A percentile compares a stretch with the other conserved stretches of the same genome.
Evolutionary conservation across 176 grass and related monocot species (phyloP).

Genomic region (Canna indica): DNA sequence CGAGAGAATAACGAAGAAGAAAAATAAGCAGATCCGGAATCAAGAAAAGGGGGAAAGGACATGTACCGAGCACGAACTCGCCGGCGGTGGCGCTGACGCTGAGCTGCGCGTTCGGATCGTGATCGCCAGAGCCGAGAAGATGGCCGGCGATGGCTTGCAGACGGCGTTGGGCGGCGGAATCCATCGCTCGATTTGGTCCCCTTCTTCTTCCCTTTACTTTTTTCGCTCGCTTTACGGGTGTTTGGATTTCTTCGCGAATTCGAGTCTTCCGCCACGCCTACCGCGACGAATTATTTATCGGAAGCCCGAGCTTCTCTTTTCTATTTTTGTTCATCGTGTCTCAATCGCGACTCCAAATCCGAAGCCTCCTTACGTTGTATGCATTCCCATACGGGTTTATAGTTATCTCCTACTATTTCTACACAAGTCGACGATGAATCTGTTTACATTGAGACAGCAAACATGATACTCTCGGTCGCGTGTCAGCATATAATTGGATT

Average conservation of each 20-base stretch:
- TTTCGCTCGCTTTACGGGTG: background rate
- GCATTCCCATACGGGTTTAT: no score
- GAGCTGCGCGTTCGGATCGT: conserved; percentile 7
- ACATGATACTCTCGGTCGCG: no score
- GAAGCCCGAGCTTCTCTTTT: background rate
- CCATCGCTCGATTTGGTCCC: background rate
- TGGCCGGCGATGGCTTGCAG: conserved; percentile 52
- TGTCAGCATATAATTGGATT: no score
- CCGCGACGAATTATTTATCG: background rate
- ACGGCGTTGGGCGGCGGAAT: conserved; percentile 36
- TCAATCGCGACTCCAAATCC: background rate
- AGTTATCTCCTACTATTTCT: no score
- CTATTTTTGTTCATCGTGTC: background rate
- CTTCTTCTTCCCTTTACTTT: background rate
- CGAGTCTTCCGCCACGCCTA: no score
- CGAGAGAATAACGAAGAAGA: background rate
- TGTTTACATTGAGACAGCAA: no score
- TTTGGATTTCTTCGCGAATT: background rate
- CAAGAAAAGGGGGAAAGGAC: background rate
- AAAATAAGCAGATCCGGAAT: background rate
- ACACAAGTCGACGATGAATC: no score
- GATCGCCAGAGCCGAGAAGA: conserved; percentile 22
- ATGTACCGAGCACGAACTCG: conserved; percentile 57
- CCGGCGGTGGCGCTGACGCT: conserved; percentile 37
- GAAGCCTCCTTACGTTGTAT: background rate